A percentile compares a stretch with the other conserved stretches of the same genome.
Evolutionary conservation across 345 rosid species (phyloP).

Genomic region (Microthlaspi erraticum): DNA sequence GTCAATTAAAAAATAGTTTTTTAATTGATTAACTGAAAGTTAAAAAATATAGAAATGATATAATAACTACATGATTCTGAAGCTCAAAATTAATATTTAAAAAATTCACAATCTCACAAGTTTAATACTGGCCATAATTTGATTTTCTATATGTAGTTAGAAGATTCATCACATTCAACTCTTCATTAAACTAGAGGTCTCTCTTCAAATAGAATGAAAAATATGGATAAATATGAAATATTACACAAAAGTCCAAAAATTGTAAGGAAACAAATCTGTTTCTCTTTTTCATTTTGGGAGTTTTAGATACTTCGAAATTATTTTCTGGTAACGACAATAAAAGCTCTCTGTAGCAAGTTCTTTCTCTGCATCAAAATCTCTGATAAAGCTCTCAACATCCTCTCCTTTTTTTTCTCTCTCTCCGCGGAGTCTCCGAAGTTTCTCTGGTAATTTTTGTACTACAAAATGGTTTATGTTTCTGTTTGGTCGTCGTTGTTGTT

Average conservation of each 20-base stretch:
- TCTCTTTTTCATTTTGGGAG: not conserved
- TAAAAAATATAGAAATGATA: not conserved
- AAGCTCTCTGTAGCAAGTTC: slow-evolving; percentile 22
- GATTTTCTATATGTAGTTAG: no score
- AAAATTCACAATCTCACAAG: not conserved
- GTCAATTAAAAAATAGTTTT: not conserved
- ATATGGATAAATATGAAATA: slow-evolving; percentile 25
- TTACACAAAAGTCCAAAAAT: slow-evolving; percentile 27
- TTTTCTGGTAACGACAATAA: slow-evolving; percentile 6
- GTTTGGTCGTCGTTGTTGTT: not conserved
- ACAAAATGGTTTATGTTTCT: slow-evolving; percentile 22
- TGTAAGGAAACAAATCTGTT: not conserved
- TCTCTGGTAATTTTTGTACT: slow-evolving; percentile 21
- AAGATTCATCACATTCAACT: no score
- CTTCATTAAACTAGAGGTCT: no score
- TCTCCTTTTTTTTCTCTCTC: slow-evolving; percentile 29
- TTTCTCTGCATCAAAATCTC: slow-evolving; percentile 27
- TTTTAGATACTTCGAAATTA: not conserved
- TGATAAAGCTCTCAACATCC: slow-evolving; percentile 13
- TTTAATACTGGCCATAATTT: no score
- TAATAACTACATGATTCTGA: not conserved
- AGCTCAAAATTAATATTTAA: no score
- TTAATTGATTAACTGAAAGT: not conserved
- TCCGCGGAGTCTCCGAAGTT: slow-evolving; percentile 60
- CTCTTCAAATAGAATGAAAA: no score